Base-by-base conservation (phyloP, 352 stramenopile species). In the Phytopythium helicoides region DNA sequence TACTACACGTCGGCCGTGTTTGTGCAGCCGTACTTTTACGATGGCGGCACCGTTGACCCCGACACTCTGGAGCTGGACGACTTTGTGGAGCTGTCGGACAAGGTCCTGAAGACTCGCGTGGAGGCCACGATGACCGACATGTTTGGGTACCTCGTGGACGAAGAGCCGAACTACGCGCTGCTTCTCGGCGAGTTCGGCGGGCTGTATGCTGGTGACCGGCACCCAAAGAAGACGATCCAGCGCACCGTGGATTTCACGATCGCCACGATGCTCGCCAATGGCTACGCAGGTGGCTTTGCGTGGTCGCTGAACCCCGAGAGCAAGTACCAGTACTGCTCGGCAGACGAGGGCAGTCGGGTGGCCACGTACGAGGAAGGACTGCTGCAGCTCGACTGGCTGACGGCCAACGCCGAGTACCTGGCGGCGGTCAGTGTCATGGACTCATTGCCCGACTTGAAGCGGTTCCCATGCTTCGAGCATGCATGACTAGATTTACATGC, bases 241-340 rank as follows among this genome's bases (percentile, higher is more conserved):
- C 75, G 82, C 3, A 78, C 62, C 18, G 79, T 76, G 0, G 75
- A 86, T 52, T 78, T 66, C 42, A 87, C 63, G 0, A 86, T 90
- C 53, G 58, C 87, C 25, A 58, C 88, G 22, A 72, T 92, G 49
- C 57, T 70, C 19, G 56, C 66, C 22, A 60, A 62, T 2, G 66
- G 71, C 12, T 87, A 76, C 52, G 55, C 75, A 0, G 81, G 79
- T 11, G 81, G 77, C 22, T 92, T 87, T 47, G 69, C 86, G 28
- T 90, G 81, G 75, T 87, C 76, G 23, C 58, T 92, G 42, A 89
- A 90, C 38, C 77, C 81, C 0, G 77, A 92, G 56, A 81, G 63
- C 47, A 68, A 66, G 53, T 90, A 88, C 56, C 62, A 84, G 45
- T 89, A 79, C 60, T 86, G 86, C 57, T 68, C 68, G 2, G 64